Evolutionary conservation across 495 filamentous ascomycete species (phyloP).

Genomic region (Trichocladium uniseriatum): DNA sequence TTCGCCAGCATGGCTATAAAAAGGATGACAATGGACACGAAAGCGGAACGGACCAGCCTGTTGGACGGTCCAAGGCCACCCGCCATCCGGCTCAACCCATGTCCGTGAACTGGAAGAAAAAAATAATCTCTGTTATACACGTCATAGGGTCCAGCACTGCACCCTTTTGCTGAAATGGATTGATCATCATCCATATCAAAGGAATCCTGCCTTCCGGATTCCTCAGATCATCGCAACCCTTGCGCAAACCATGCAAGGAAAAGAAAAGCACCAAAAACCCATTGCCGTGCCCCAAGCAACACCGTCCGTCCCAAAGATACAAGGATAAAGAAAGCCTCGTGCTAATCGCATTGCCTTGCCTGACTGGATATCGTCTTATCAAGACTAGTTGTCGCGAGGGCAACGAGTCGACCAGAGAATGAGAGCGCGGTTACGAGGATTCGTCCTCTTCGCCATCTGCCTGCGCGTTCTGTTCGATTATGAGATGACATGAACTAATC

Average conservation of each 20-base stretch:
- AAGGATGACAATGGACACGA: no score
- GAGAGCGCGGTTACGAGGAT: conserved; percentile 25
- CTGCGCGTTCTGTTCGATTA: conserved; percentile 28
- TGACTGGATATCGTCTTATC: conserved; percentile 19
- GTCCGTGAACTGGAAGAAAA: not conserved
- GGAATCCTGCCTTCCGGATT: conserved; percentile 12
- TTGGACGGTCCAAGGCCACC: no score
- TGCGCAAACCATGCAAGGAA: conserved; percentile 25
- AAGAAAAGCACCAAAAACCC: conserved; percentile 27
- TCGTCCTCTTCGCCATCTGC: conserved; percentile 41
- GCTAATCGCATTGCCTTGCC: conserved; percentile 15
- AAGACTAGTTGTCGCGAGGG: conserved; percentile 25
- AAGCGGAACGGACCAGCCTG: no score
- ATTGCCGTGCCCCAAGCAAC: conserved; percentile 33
- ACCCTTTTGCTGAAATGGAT: conserved; percentile 14
- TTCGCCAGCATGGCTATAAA: no score
- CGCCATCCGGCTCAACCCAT: no score
- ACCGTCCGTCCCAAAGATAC: conserved; percentile 38
- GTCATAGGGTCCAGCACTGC: conserved; percentile 7
- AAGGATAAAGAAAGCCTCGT: conserved; percentile 26
- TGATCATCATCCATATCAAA: conserved; percentile 20
- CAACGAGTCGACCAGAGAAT: conserved; percentile 26
- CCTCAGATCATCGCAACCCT: conserved; percentile 26
- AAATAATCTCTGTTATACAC: conserved; percentile 22
- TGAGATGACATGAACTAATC: not conserved